These are phyloP conservation scores for Schizophyllum amplum DNA, from an alignment of 1,284 basidiomycete genomes.

Conservation along the genomic window DNA sequence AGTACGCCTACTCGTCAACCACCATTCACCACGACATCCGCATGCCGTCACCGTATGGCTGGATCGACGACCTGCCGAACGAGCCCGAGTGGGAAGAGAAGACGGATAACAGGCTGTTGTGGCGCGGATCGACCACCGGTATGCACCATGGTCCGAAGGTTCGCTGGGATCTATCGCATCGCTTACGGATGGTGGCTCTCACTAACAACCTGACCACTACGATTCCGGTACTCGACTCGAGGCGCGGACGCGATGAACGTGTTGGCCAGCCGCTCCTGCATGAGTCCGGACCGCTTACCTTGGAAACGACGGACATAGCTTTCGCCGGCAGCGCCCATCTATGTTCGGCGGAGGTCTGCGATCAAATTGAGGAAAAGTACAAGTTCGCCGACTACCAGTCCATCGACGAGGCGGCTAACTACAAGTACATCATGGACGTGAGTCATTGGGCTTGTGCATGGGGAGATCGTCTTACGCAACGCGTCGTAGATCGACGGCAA, in stretches of 20 bases:
- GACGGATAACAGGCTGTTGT: slow-evolving; percentile 45
- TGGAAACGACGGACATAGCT: slow-evolving; percentile 42
- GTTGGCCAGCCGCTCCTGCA: not conserved
- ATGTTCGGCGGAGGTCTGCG: slow-evolving; percentile 37
- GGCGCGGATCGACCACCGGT: slow-evolving; percentile 64
- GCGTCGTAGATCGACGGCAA: slow-evolving; percentile 48
- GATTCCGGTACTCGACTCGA: slow-evolving; percentile 4
- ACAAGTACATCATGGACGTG: slow-evolving; percentile 56
- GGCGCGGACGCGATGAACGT: not conserved
- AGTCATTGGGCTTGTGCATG: slow-evolving; percentile 14
- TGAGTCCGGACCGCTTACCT: slow-evolving; percentile 24
- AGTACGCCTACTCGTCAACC: slow-evolving; percentile 49
- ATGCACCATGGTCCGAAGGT: slow-evolving; percentile 31
- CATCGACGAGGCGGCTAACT: slow-evolving; percentile 32
- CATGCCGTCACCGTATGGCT: slow-evolving; percentile 26
- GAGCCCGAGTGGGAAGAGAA: slow-evolving; percentile 53
- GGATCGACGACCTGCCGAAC: slow-evolving; percentile 25
- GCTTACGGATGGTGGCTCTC: slow-evolving; percentile 25
- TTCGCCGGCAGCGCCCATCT: slow-evolving; percentile 39
- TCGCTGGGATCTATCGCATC: slow-evolving; percentile 29
- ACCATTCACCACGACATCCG: slow-evolving; percentile 54
- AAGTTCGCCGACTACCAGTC: slow-evolving; percentile 21
- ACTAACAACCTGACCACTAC: slow-evolving; percentile 26
- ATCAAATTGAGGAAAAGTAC: slow-evolving; percentile 32
- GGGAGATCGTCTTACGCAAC: not conserved